These are phyloP conservation scores for Phaffia rhodozyma DNA, from an alignment of 1,284 basidiomycete species.

Conservation along the genomic window DNA sequence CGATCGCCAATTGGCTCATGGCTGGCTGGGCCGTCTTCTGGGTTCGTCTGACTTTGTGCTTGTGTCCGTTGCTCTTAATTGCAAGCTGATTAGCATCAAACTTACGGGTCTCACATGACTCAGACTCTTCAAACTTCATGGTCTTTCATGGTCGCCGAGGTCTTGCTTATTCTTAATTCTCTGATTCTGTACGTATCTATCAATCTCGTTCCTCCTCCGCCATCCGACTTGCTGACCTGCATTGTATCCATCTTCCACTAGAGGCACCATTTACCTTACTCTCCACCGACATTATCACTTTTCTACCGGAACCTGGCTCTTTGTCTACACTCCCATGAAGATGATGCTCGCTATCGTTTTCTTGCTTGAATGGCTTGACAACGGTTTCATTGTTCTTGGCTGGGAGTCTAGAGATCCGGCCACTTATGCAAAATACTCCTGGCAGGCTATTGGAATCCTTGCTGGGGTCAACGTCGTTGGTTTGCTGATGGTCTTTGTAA, in stretches of 20 bases:
- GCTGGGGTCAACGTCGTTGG: constrained; percentile 28
- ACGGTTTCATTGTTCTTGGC: constrained; percentile 39
- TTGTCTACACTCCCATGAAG: constrained; percentile 40
- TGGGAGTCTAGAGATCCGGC: constrained; percentile 33
- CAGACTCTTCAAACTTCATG: constrained; percentile 32
- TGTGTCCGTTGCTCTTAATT: not conserved
- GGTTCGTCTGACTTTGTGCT: constrained; percentile 38
- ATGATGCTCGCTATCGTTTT: constrained; percentile 40
- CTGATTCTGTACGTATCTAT: constrained; percentile 29
- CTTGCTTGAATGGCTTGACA: constrained; percentile 39
- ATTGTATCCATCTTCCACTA: not conserved
- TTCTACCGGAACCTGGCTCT: constrained; percentile 27
- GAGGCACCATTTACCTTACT: constrained; percentile 3
- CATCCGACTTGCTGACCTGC: no score
- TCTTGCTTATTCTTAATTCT: constrained; percentile 31
- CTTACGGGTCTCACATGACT: not conserved
- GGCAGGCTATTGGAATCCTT: constrained; percentile 30
- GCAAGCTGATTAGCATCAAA: not conserved
- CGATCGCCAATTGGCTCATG: constrained; percentile 37
- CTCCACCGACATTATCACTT: constrained; percentile 6
- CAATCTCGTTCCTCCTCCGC: not conserved
- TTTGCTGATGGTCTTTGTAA: constrained; percentile 10
- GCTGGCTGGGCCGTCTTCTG: constrained; percentile 63
- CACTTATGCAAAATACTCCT: constrained; percentile 27
- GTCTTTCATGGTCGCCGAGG: constrained; percentile 29